Base-by-base conservation (phyloP, 495 filamentous ascomycete genomes). In the Aspergillus sclerotioniger region DNA sequence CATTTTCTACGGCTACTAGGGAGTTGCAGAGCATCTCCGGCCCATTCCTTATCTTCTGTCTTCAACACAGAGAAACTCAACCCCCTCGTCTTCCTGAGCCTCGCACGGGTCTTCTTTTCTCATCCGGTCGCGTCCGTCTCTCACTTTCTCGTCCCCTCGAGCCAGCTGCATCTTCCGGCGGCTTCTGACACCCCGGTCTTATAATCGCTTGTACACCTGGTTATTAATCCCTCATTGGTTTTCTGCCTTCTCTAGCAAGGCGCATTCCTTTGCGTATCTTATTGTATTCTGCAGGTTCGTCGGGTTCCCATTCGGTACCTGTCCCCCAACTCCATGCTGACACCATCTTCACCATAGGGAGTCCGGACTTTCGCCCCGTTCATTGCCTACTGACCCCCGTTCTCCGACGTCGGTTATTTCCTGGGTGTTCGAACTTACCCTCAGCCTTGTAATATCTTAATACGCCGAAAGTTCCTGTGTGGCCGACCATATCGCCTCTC, bases 11-110 rank as follows among this genome's bases (percentile, higher is more conserved):
- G 47, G 44, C 59, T 68, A 67, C 21, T 16, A 28, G 46, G 74
- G 71, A 67, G 62, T 70, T 79, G 76, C 75, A 77, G 76, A 72
- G 76, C 76, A 79, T 71, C 64, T 69, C 73, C 71, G 62, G 51
- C 56, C 44, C 39, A 33, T 59, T 62, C 62, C 58, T 64, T 62
- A 58, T 56, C 56, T 49, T 57, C 56, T 12, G 56, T 60, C 53
- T 49, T 64, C 57, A 63, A 61, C 59, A 37, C 12, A 37, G 53
- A 48, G 55, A 57, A 54, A 20, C 19, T 50, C 54, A n/a, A n/a
- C 35, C 50, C 41, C 44, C 47, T 37, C 28, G 16, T 25, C 59
- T 28, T 58, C 57, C 58, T 25, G 25, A 44, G 37, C 50, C 41
- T 53, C 51, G 28, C 39, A 41, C 44, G 35, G n/a, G 55, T 50